Base-by-base conservation (phyloP, 2,329 filamentous ascomycete species). In the Pseudogymnoascus sp. region DNA sequence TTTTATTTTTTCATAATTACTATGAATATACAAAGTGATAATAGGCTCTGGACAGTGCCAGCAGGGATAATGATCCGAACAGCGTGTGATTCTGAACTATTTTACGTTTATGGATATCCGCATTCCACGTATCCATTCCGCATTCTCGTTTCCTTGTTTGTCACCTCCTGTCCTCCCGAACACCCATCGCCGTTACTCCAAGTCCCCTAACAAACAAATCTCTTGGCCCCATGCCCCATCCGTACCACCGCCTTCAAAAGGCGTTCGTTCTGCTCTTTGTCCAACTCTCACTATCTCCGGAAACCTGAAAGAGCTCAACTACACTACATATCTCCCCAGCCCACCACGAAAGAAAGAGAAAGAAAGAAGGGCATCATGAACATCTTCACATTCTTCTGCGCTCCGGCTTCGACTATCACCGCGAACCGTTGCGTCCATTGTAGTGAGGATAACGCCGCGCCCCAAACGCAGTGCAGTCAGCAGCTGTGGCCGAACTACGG, bases 81-180 rank as follows among this genome's bases (percentile, higher is more conserved):
- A 30, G 45, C 12, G 26, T 30, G 45, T 52, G 45, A 52, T 30
- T 30, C 45, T 4, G 26, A 52, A 18, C 5, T 2, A 18, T 52
- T n/a, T 30, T 52, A 30, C 45, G n/a, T 30, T 19, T 52, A 52
- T 8, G 45, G 45, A 18, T 52, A 52, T 52, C 45, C 45, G 45
- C 45, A 52, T 52, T 52, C 45, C 45, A 52, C 45, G 45, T 52
- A 52, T 52, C 23, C n/a, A 10, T 52, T 10, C 45, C 45, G n/a
- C 45, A 12, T 18, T 26, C 26, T 12, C 45, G 10, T 52, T 52
- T 52, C 45, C 45, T 52, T 52, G 45, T 52, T 52, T 52, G 45
- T 15, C 23, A 10, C 30, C 45, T 52, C 45, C 45, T 52, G 45
- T 52, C 45, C 45, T 28, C 45, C 45, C 26, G n/a, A 15, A 52